Evolutionary conservation across 2,329 filamentous ascomycete species (phyloP).

Genomic region (Pseudocercospora eumusae): DNA sequence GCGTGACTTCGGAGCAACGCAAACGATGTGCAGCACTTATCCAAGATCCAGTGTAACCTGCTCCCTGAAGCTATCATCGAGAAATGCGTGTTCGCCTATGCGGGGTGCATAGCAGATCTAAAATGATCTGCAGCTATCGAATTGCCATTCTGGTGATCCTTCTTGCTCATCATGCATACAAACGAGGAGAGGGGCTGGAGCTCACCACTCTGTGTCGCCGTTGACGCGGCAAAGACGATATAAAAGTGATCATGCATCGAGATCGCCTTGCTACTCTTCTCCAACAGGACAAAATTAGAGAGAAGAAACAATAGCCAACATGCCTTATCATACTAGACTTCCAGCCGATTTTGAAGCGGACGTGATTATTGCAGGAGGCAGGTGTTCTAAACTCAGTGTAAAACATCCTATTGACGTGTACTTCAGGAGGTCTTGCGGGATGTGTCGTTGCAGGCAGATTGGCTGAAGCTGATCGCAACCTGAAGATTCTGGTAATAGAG

Average conservation of each 20-base stretch:
- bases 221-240: constrained; percentile 9
- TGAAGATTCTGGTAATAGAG: constrained; percentile 58
- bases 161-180: constrained; percentile 7
- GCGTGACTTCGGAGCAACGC: no score
- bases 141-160: constrained; percentile 5
- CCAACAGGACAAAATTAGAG: no score
- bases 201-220: constrained; percentile 3
- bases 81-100: constrained; percentile 1
- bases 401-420: background rate
- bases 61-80: background rate
- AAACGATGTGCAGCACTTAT: no score
- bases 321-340: constrained; percentile 26
- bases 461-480: constrained; percentile 52
- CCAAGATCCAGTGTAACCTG: background rate
- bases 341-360: constrained; percentile 24
- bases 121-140: background rate
- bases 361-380: constrained; percentile 28
- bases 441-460: constrained; percentile 55
- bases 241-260: background rate
- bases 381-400: background rate
- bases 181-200: constrained; percentile 6
- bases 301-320: background rate
- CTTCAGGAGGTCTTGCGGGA: constrained; percentile 51
- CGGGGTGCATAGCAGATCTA: constrained; percentile 11
- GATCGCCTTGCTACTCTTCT: background rate